Conservation (phyloP, 2,329 filamentous ascomycete genomes). For the Camillea tinctor region DNA sequence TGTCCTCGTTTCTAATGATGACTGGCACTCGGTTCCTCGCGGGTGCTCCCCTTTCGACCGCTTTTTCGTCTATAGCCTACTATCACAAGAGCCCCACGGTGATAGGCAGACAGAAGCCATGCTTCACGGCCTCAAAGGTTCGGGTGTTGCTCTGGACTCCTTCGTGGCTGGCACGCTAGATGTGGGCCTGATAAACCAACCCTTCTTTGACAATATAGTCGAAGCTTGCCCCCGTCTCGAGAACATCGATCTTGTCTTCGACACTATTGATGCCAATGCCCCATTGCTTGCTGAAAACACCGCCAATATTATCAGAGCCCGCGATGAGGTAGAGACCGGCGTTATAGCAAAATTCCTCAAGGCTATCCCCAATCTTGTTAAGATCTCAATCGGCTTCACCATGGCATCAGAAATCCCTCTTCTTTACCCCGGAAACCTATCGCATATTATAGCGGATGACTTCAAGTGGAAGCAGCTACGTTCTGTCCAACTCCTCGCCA, state of each 20-base stretch:
- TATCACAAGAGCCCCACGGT: background rate
- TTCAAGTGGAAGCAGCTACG: slow-evolving; percentile 5
- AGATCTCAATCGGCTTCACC: background rate
- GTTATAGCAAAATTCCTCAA: background rate
- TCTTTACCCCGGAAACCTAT: background rate
- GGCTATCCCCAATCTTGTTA: background rate
- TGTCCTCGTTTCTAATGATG: background rate
- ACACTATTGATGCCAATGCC: background rate
- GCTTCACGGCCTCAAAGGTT: background rate
- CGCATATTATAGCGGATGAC: background rate
- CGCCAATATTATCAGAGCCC: background rate
- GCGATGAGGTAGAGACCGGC: background rate
- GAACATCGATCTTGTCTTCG: slow-evolving; percentile 1
- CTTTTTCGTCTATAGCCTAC: background rate
- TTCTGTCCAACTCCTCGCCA: background rate
- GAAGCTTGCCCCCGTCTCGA: slow-evolving; percentile 1
- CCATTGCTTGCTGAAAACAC: background rate
- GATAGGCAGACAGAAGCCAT: background rate
- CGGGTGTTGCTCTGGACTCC: background rate
- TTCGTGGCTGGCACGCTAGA: background rate
- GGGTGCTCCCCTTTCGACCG: slow-evolving; percentile 1
- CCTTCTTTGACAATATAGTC: background rate
- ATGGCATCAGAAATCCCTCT: background rate
- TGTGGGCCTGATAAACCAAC: background rate
- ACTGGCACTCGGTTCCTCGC: background rate